Percentiles rank a stretch among this genome's conserved stretches.
These are phyloP conservation scores for Aphanomyces astaci DNA, from an alignment of 352 stramenopile species.

Conservation along the genomic window DNA sequence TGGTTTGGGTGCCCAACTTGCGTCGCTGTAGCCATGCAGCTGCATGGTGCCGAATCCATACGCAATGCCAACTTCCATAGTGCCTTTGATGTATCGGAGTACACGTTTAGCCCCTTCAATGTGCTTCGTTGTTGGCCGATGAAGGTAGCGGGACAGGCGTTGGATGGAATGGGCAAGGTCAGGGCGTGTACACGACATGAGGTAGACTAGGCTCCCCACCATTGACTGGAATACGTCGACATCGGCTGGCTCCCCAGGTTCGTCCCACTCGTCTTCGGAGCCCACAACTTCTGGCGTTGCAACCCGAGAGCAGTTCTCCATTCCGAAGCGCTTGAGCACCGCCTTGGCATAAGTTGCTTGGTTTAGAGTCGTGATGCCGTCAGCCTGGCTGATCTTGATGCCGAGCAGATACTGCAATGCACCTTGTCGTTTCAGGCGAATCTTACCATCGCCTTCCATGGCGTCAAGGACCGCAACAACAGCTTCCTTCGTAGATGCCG, in stretches of 20 bases:
- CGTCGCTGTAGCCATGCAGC: neutral
- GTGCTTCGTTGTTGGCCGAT: neutral
- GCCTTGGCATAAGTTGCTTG: constrained; percentile 10
- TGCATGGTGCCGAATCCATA: neutral
- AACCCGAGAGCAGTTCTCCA: too few species aligned
- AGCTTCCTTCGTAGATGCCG: too few species aligned
- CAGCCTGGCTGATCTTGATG: constrained; percentile 4
- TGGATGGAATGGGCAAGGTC: constrained; percentile 24
- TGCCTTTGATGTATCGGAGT: constrained; percentile 5
- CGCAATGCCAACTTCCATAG: neutral
- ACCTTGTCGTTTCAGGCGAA: constrained; percentile 23
- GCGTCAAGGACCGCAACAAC: too few species aligned
- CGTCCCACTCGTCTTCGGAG: neutral
- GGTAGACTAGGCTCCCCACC: constrained; percentile 20
- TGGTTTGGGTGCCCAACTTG: constrained; percentile 15
- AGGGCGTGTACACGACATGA: constrained; percentile 24
- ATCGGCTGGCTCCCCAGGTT: neutral
- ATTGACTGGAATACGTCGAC: constrained; percentile 3
- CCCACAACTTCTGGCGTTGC: constrained; percentile 18
- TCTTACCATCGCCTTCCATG: too few species aligned
- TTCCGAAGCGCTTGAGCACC: constrained; percentile 18
- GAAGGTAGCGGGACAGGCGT: neutral
- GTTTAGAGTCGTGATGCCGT: neutral
- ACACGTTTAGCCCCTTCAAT: neutral
- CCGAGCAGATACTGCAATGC: constrained; percentile 14